Conservation (phyloP, 2,329 filamentous ascomycete species). For the Calonectria pauciramosa region DNA sequence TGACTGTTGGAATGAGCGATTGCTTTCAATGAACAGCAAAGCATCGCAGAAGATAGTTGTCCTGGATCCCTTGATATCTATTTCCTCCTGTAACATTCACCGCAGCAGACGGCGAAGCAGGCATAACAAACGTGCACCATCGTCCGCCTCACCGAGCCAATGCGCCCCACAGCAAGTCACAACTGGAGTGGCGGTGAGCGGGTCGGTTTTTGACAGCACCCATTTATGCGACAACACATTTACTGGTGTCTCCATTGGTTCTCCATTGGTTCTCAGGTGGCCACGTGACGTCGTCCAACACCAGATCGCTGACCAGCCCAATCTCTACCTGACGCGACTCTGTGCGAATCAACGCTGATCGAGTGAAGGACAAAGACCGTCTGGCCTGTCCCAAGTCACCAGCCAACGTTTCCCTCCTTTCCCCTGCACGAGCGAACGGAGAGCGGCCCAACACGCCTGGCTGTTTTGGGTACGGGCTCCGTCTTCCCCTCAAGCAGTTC, state of each 20-base stretch:
- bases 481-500: not conserved
- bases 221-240: slow-evolving; percentile 14
- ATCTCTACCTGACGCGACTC: slow-evolving; percentile 4
- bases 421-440: slow-evolving; percentile 1
- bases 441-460: slow-evolving; percentile 6
- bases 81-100: not conserved
- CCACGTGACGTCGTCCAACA: slow-evolving; percentile 2
- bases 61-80: not conserved
- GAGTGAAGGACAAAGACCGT: not conserved
- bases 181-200: slow-evolving; percentile 3
- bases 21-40: not conserved
- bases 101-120: not conserved
- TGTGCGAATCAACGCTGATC: not conserved
- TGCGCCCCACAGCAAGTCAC: slow-evolving; percentile 5
- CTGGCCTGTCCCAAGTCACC: not conserved
- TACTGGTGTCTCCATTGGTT: not conserved
- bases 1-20: not conserved
- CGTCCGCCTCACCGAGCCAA: not conserved
- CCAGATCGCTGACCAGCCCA: not conserved
- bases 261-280: not conserved
- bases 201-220: slow-evolving; percentile 3
- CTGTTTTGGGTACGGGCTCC: slow-evolving; percentile 8
- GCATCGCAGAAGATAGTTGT: not conserved
- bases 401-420: not conserved
- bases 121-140: not conserved